Evolutionary conservation across 176 grass and related monocot species (phyloP), one percentile per base, ranked within the genome.

Genomic region (Pontederia paniculata): DNA sequence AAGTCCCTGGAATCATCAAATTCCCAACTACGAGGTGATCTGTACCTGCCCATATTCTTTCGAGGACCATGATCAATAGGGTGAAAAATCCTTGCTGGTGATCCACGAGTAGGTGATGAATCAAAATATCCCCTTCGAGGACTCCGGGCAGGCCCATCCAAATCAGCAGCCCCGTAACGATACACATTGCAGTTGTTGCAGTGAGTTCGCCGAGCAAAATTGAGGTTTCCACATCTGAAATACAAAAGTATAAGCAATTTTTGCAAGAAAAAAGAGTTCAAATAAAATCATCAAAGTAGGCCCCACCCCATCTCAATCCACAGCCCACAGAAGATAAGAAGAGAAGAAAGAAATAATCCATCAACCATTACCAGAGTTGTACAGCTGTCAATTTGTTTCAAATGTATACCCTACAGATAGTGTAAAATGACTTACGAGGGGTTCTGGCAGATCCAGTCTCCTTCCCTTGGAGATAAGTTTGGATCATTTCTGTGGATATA

Each of bases 401-500:
- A 23, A 5, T 12, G 25, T 56, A 37, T 5, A 37, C 28, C n/a
- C 28, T 37, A 37, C 3, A 37, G 28, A 10, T 45, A 4, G 63
- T 13, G 37, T 17, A 16, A 51, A 58, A 54, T 2, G 50, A 46
- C 55, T 69, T 88, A 98, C 93, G 66, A 75, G 0, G 87, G 77
- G 62, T 88, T 93, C 66, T 88, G 80, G 63, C 87, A 98, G 80
- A 93, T 93, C 83, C 83, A 93, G 65, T 98, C 94, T 21, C 94
- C 94, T 93, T 91, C 94, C 65, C 87, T 82, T 71, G 83, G 94
- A 1, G 87, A 88, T 44, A 93, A 78, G 60, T 98, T 98, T 52
- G 94, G 87, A 62, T 98, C 94, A 80, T 98, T 98, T 73, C 87
- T 74, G 59, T 91, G 86, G 69, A 88, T 83, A 73, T 93, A 93